Conservation (phyloP, 345 rosid species). For the Hibiscus tridactylites region DNA sequence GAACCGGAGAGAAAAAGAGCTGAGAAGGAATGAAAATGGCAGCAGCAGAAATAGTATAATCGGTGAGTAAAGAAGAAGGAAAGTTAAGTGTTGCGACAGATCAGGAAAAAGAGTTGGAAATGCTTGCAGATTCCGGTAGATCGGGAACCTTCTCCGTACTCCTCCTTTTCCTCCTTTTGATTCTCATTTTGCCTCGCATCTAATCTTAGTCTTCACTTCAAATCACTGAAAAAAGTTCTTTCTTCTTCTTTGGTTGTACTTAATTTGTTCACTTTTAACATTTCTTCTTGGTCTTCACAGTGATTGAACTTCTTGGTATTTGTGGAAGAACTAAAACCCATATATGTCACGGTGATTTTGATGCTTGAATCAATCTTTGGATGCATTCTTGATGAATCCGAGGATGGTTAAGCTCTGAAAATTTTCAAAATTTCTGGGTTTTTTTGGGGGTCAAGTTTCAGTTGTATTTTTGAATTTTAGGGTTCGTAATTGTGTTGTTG, state of each 20-base stretch:
- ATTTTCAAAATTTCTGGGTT: background rate
- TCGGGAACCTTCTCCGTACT: conserved; percentile 59
- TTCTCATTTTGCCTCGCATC: conserved; percentile 60
- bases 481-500: background rate
- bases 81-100: background rate
- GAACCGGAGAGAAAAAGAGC: background rate
- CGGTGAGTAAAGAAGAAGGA: background rate
- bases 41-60: background rate
- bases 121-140: conserved; percentile 52
- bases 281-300: background rate
- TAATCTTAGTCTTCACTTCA: conserved; percentile 13
- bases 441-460: background rate
- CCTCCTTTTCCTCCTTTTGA: conserved; percentile 54
- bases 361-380: conserved; percentile 19
- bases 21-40: background rate
- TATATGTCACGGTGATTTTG: background rate
- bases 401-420: conserved; percentile 21
- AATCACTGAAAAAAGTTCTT: background rate
- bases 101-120: conserved; percentile 1
- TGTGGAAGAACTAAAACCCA: background rate
- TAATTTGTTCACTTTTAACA: conserved; percentile 14
- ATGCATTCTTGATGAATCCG: conserved; percentile 34
- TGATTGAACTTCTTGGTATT: background rate
- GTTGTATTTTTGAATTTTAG: background rate
- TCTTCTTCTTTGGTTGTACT: conserved; percentile 10